Evolutionary conservation across 805 yeast genomes (phyloP).

Genomic region (Metschnikowia dekortorum): DNA sequence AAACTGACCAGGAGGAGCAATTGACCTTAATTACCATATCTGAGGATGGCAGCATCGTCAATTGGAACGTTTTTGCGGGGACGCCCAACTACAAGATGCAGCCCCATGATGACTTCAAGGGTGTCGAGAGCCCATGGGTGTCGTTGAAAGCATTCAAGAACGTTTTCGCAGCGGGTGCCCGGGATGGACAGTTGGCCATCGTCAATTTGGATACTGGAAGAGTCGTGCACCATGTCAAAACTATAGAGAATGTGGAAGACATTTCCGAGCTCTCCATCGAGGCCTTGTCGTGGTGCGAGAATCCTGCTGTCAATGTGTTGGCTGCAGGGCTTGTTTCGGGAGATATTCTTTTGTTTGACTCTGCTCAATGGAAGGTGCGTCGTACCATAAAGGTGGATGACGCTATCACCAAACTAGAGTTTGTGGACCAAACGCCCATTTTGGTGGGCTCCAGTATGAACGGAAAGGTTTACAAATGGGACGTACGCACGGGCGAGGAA

Average conservation of each 20-base stretch:
- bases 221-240: conserved; percentile 60
- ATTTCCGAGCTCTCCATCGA: conserved; percentile 42
- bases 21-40: conserved; percentile 69
- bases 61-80: conserved; percentile 85
- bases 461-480: conserved; percentile 84
- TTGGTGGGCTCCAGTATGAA: conserved; percentile 76
- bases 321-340: conserved; percentile 93
- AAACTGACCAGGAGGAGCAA: conserved; percentile 47
- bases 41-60: conserved; percentile 80
- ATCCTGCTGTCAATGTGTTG: conserved; percentile 50
- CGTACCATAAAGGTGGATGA: conserved; percentile 66
- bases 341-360: conserved; percentile 74
- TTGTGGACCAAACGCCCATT: conserved; percentile 53
- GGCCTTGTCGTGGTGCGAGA: conserved; percentile 72
- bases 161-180: conserved; percentile 73
- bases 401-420: conserved; percentile 75
- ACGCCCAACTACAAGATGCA: conserved; percentile 64
- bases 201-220: conserved; percentile 72
- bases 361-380: conserved; percentile 83
- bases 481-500: conserved; percentile 78
- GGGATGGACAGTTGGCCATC: conserved; percentile 83
- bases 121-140: conserved; percentile 85
- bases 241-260: conserved; percentile 51
- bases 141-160: conserved; percentile 52
- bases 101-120: conserved; percentile 60